Conservation (phyloP, 2,329 filamentous ascomycete genomes). For the Epichloe elymi region DNA sequence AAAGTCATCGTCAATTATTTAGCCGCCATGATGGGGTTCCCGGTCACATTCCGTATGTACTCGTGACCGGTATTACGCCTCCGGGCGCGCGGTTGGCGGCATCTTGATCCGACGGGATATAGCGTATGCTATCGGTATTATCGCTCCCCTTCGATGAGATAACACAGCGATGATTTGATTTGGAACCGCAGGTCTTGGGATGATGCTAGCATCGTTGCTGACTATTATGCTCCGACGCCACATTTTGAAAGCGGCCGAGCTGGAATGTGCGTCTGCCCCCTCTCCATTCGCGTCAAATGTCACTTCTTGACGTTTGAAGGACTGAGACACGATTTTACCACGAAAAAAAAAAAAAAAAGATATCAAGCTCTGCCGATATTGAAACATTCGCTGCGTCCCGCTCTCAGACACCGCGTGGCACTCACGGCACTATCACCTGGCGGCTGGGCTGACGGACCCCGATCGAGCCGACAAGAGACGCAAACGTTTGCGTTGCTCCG, state of each 20-base stretch:
- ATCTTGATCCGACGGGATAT: neutral
- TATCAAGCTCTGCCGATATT: neutral
- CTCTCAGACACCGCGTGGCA: slow-evolving; percentile 1
- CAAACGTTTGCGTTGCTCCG: neutral
- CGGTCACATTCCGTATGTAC: neutral
- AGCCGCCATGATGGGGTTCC: neutral
- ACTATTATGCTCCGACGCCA: neutral
- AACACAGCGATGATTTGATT: no score
- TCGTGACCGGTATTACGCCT: neutral
- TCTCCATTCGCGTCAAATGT: no score
- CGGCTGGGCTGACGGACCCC: no score
- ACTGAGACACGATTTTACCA: neutral
- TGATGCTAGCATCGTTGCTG: no score
- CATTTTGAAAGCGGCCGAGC: neutral
- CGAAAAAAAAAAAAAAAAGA: neutral
- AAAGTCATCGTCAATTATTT: no score
- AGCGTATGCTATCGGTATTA: neutral
- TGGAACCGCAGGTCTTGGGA: no score
- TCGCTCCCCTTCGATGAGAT: no score
- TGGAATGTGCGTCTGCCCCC: no score
- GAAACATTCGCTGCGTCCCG: neutral
- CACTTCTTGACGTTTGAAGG: no score
- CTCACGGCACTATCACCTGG: neutral
- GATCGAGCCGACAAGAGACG: neutral
- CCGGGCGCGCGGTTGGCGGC: neutral